These are phyloP conservation scores for Heliamphora exappendiculata DNA, from an alignment of 148 eudicot species.

Conservation along the genomic window DNA sequence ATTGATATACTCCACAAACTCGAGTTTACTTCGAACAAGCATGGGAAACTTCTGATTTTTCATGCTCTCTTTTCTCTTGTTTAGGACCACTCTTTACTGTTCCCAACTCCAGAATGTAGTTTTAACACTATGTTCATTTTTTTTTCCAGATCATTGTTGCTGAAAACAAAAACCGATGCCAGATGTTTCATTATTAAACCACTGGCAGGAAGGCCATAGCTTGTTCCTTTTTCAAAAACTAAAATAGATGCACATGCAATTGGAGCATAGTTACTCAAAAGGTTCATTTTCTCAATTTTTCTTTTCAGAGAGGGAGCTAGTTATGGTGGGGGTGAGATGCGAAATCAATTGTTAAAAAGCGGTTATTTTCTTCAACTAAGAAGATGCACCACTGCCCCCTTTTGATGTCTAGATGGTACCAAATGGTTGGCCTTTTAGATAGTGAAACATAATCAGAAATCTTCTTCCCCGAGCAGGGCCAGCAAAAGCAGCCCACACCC, in stretches of 20 bases:
- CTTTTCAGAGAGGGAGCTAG: no score
- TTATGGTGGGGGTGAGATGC: no score
- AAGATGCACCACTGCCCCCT: no score
- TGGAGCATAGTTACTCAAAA: neutral
- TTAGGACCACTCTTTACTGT: neutral
- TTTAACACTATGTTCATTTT: neutral
- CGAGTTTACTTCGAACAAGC: no score
- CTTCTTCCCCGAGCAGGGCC: neutral
- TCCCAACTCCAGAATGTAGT: neutral
- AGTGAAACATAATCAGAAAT: neutral
- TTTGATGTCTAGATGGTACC: neutral
- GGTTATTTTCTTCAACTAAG: no score
- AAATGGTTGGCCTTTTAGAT: neutral
- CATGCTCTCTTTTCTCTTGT: neutral
- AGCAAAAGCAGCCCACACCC: no score
- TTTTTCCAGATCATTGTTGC: no score
- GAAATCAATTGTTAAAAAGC: no score
- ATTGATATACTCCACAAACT: no score
- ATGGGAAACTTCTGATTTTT: neutral
- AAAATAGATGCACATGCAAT: neutral
- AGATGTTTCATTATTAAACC: no score
- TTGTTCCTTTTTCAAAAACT: neutral
- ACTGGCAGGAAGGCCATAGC: neutral
- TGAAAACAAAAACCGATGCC: no score
- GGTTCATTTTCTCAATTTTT: neutral